Conservation (phyloP, 441 rosid genomes). For the Mallotus repandus region DNA sequence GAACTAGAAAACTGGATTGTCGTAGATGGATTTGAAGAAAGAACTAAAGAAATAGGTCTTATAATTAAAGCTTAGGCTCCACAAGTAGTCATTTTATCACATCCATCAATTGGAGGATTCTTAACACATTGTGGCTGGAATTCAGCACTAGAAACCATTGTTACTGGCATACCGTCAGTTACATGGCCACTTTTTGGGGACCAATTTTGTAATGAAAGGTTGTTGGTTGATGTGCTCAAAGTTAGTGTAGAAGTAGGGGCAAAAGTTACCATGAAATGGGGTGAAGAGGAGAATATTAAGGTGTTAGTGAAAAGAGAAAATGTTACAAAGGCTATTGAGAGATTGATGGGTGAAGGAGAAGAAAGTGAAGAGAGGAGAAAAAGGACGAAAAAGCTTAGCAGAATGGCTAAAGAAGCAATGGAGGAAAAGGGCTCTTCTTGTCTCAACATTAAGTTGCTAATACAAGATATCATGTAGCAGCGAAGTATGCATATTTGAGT, state of each 20-base stretch:
- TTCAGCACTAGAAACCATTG: slow-evolving; percentile 30
- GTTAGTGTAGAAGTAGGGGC: slow-evolving; percentile 41
- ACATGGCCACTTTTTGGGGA: slow-evolving; percentile 42
- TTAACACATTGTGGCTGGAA: slow-evolving; percentile 32
- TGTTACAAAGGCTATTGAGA: too few relatives aligned
- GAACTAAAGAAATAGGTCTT: slow-evolving; percentile 28
- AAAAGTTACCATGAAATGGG: slow-evolving; percentile 46
- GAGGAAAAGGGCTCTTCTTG: slow-evolving; percentile 42
- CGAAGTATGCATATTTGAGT: too few relatives aligned
- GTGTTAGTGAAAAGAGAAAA: background rate
- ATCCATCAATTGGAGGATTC: too few relatives aligned
- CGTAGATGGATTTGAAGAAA: too few relatives aligned
- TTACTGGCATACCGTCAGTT: slow-evolving; percentile 30
- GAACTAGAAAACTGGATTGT: slow-evolving; percentile 32
- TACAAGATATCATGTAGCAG: slow-evolving; percentile 21
- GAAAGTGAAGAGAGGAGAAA: slow-evolving; percentile 25
- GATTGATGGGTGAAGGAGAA: slow-evolving; percentile 34
- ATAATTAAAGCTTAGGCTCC: slow-evolving; percentile 46
- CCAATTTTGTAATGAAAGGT: slow-evolving; percentile 26
- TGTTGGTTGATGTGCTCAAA: slow-evolving; percentile 19
- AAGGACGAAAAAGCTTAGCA: slow-evolving; percentile 31
- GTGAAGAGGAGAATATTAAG: slow-evolving; percentile 28
- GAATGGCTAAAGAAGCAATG: too few relatives aligned
- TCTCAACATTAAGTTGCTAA: slow-evolving; percentile 26
- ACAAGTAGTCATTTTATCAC: slow-evolving; percentile 37